Evolutionary conservation across 192 early-diverging fungal species (phyloP), one percentile per base, ranked within the genome.

Genomic region (Rhizophlyctis rosea): DNA sequence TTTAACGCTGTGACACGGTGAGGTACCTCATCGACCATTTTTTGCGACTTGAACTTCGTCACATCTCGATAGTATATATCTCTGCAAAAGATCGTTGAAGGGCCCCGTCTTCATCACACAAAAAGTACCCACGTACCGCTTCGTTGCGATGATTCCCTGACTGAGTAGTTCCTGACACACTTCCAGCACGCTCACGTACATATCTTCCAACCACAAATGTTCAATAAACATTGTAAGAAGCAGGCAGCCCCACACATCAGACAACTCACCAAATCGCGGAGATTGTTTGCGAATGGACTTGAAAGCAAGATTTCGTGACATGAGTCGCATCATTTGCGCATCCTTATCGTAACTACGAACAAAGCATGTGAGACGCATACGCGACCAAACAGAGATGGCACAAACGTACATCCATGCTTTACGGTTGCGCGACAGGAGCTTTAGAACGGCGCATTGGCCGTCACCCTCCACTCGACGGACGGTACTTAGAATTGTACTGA

Each of bases 11-110:
- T 16, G 11, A 18, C 9, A 32, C 23, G 62, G 14, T 4, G 2
- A 63, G 3, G 13, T 2, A 71, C 69, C 35, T 56, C 13, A 62
- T 76, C 74, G 2, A 76, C 65, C 21, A 27, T 54, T 25, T 34
- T 13, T 44, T 76, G 74, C 2, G 13, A 23, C 34, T 61, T 64
- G 50, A 73, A 76, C 2, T 69, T 24, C 2, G 33, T 13, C 36
- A 74, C 74, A 51, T 76, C 59, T 1, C 66, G 58, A 36, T 76
- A 76, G 31, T 58, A 76, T 16, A 76, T 36, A 18, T 74, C 74
- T 13, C 67, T 69, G n/a, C 11, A 13, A 13, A 7, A 27, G 28
- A 25, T 18, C 9, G 23, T 1, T 5, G 50, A 68, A 49, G 13
- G 21, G 14, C 13, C 11, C 13, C 65, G 34, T 57, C 3, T 2